Conservation (phyloP, 2,329 filamentous ascomycete genomes). For the Sarocladium kiliense region DNA sequence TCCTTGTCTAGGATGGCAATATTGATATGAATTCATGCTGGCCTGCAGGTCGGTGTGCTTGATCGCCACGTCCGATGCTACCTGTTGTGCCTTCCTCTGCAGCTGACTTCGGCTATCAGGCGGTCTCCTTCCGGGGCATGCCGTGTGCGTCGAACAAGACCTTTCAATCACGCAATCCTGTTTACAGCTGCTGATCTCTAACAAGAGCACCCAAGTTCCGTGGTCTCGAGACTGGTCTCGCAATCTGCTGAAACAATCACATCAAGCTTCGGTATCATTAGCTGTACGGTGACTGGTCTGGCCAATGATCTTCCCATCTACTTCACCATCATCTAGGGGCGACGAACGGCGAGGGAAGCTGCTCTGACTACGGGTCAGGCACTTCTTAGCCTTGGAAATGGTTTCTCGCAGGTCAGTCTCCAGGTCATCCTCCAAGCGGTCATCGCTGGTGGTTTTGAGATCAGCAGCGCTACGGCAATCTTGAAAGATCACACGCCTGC, state of each 20-base stretch:
- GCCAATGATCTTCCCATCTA: constrained; percentile 27
- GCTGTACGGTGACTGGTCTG: constrained; percentile 27
- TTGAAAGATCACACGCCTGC: no score
- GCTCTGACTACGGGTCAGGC: constrained; percentile 28
- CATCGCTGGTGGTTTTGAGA: constrained; percentile 25
- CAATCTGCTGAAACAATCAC: constrained; percentile 30
- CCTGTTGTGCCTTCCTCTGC: constrained; percentile 33
- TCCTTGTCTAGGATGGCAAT: constrained; percentile 30
- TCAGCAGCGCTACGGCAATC: constrained; percentile 29
- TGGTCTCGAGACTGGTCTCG: constrained; percentile 25
- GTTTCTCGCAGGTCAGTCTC: constrained; percentile 24
- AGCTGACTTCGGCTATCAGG: constrained; percentile 34
- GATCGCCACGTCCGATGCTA: constrained; percentile 31
- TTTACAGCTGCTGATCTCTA: no score
- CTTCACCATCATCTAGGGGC: constrained; percentile 20
- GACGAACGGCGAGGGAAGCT: constrained; percentile 23
- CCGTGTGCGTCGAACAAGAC: constrained; percentile 28
- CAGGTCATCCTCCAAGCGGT: constrained; percentile 29
- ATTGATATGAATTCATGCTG: constrained; percentile 29
- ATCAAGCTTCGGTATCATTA: constrained; percentile 26
- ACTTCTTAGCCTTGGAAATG: constrained; percentile 28
- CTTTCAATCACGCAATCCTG: not conserved
- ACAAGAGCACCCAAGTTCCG: constrained; percentile 32
- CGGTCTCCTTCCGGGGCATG: constrained; percentile 26
- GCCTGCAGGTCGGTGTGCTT: constrained; percentile 30